Evolutionary conservation across 208 protist species (phyloP).

Genomic region (Trypanosoma rangeli): DNA sequence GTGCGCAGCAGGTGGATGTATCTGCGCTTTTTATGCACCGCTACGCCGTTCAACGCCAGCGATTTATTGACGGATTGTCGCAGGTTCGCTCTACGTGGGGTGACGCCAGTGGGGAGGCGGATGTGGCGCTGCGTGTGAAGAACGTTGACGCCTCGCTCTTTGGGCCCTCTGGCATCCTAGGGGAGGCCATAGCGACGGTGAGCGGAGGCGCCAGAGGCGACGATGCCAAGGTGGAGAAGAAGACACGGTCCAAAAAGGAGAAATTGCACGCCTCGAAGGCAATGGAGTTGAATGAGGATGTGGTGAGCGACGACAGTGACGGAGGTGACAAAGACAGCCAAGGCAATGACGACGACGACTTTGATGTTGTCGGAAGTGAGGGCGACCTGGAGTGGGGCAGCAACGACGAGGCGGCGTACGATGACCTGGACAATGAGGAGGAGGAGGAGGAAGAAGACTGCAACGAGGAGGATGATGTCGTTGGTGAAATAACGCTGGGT

Average conservation of each 20-base stretch:
- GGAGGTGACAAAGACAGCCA: neutral
- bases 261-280: neutral
- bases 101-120: conserved; percentile 75
- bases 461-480: conserved; percentile 41
- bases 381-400: conserved; percentile 71
- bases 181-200: neutral
- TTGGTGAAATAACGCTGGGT: conserved; percentile 43
- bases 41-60: conserved; percentile 89
- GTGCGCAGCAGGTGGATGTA: conserved; percentile 83
- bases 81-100: conserved; percentile 87
- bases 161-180: conserved; percentile 64
- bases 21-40: conserved; percentile 85
- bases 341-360: conserved; percentile 23
- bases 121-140: conserved; percentile 68
- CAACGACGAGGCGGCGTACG: conserved; percentile 62
- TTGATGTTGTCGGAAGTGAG: conserved; percentile 52
- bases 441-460: conserved; percentile 34
- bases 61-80: conserved; percentile 79
- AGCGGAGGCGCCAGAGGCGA: neutral
- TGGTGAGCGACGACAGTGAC: conserved; percentile 22
- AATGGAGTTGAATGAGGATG: conserved; percentile 37
- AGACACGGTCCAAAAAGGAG: neutral
- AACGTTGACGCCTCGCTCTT: conserved; percentile 78
- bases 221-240: conserved; percentile 11
- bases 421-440: conserved; percentile 32